Percentiles rank a stretch among this genome's conserved stretches.
These are phyloP conservation scores for Boletus tylopilopsis DNA, from an alignment of 768 basidiomycete genomes.

Conservation along the genomic window DNA sequence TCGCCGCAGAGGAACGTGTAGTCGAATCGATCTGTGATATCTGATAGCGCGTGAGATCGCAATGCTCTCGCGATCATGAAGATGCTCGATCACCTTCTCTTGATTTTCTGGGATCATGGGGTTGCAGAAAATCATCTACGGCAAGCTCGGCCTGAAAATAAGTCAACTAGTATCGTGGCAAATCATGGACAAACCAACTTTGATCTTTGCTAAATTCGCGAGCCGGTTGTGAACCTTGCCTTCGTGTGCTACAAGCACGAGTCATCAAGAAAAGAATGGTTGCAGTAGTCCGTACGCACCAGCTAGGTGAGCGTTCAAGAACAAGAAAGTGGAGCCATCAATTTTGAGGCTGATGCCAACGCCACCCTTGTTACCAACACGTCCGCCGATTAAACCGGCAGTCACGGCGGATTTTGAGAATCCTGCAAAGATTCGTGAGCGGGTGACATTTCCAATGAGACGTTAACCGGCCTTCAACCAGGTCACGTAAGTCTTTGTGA, in stretches of 20 bases:
- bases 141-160: constrained; percentile 58
- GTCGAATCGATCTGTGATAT: constrained; percentile 87
- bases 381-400: constrained; percentile 84
- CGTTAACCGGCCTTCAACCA: constrained; percentile 52
- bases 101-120: constrained; percentile 58
- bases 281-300: constrained; percentile 38
- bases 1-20: constrained; percentile 88
- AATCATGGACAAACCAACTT: constrained; percentile 39
- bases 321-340: constrained; percentile 77
- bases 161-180: constrained; percentile 2
- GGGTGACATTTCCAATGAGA: neutral
- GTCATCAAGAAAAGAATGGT: neutral
- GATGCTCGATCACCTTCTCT: constrained; percentile 56
- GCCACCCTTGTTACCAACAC: constrained; percentile 91
- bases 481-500: constrained; percentile 61
- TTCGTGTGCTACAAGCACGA: constrained; percentile 57
- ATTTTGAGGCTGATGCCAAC: constrained; percentile 89
- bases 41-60: constrained; percentile 28
- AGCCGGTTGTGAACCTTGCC: constrained; percentile 74
- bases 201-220: constrained; percentile 86
- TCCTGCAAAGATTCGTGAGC: constrained; percentile 37
- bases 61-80: neutral
- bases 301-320: constrained; percentile 89
- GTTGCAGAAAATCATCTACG: constrained; percentile 71
- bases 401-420: constrained; percentile 81